These are phyloP conservation scores for Trebouxia gelatinosa DNA, from an alignment of 163 green algal species.

Conservation along the genomic window DNA sequence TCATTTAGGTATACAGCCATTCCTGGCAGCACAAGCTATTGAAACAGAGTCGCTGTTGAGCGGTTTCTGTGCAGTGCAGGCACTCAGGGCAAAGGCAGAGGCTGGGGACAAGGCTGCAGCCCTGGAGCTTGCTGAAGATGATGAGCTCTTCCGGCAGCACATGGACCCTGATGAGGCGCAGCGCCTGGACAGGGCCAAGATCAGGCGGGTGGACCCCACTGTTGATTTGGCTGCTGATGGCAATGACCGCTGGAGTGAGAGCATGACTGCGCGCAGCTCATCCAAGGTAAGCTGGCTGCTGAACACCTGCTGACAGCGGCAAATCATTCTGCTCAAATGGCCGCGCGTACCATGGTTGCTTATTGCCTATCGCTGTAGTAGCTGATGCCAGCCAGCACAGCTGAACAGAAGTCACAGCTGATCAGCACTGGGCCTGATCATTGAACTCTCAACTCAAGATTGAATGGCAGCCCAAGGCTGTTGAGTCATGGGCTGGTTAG, in stretches of 20 bases:
- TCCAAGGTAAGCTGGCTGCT: slow-evolving; percentile 3
- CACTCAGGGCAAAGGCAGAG: slow-evolving; percentile 1
- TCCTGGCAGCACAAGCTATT: background rate
- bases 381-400: no score
- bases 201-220: slow-evolving; percentile 51
- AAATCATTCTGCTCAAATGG: no score
- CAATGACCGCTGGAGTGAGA: slow-evolving; percentile 36
- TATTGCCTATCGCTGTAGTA: no score
- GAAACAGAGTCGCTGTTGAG: background rate
- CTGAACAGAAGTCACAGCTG: no score
- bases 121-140: slow-evolving; percentile 10
- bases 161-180: slow-evolving; percentile 32
- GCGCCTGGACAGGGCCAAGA: slow-evolving; percentile 3
- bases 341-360: no score
- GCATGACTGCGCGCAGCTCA: background rate
- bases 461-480: no score
- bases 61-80: background rate
- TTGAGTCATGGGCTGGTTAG: no score
- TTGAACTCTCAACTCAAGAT: no score
- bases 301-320: background rate
- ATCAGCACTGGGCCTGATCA: no score
- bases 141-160: slow-evolving; percentile 40
- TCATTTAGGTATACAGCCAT: no score
- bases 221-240: slow-evolving; percentile 55
- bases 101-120: slow-evolving; percentile 33